A percentile compares a stretch with the other conserved stretches of the same genome.
Evolutionary conservation across 2,329 filamentous ascomycete genomes (phyloP).

Genomic region (Talaromyces sp.): DNA sequence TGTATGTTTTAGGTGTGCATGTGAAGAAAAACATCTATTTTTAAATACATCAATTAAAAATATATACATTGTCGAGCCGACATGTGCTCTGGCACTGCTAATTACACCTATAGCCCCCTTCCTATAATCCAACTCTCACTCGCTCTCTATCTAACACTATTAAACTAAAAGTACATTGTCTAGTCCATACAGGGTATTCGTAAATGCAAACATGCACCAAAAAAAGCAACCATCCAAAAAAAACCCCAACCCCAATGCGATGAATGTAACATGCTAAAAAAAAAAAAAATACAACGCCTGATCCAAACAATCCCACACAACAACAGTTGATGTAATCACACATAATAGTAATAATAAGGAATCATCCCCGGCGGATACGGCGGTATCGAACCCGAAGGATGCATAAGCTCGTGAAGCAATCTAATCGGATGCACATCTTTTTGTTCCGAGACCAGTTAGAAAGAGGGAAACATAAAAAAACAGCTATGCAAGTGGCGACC

Average conservation of each 20-base stretch:
- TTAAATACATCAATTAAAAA: too few relatives aligned
- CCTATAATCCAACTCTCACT: too few relatives aligned
- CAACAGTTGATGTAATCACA: neutral
- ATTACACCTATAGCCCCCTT: too few relatives aligned
- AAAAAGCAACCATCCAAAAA: neutral
- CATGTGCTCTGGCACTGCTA: too few relatives aligned
- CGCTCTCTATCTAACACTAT: neutral
- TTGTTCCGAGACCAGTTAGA: neutral
- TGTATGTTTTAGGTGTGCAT: too few relatives aligned
- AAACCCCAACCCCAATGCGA: slow-evolving; percentile 5
- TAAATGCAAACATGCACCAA: neutral
- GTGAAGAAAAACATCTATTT: too few relatives aligned
- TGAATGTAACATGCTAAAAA: neutral
- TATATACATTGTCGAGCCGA: too few relatives aligned
- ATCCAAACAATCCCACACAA: neutral
- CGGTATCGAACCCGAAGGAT: neutral
- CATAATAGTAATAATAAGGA: neutral
- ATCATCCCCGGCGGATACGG: neutral
- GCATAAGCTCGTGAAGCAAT: neutral
- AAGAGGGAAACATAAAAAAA: neutral
- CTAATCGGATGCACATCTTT: neutral
- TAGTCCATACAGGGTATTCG: neutral
- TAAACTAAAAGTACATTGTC: neutral
- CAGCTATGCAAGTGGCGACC: slow-evolving; percentile 4
- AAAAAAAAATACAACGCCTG: neutral